Conservation (phyloP, 176 grass and related monocot genomes). For the Calamus simplicifolius region DNA sequence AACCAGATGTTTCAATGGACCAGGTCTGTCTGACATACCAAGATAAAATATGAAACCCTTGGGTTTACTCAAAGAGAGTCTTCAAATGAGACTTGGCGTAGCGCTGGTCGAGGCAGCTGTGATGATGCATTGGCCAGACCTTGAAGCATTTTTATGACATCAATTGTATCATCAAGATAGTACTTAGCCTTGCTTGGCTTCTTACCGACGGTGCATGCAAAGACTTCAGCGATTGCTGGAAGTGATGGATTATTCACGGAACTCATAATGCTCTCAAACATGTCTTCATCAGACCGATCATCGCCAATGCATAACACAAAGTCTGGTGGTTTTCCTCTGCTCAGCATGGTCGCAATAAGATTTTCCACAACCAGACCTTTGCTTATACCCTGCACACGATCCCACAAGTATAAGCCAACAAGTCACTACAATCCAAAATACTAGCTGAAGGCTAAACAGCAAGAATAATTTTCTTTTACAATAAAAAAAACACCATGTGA, state of each 20-base stretch:
- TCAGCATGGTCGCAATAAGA: conserved; percentile 8
- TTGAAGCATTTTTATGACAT: conserved; percentile 33
- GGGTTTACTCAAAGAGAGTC: not conserved
- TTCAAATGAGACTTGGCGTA: conserved; percentile 7
- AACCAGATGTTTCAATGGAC: too few species aligned
- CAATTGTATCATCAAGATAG: conserved; percentile 25
- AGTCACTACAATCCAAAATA: not conserved
- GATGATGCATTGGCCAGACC: conserved; percentile 9
- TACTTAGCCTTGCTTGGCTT: conserved; percentile 35
- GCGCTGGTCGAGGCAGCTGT: not conserved
- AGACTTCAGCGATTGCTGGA: conserved; percentile 11
- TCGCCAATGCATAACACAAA: conserved; percentile 34
- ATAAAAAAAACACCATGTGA: too few species aligned
- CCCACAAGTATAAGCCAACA: not conserved
- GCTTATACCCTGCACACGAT: conserved; percentile 22
- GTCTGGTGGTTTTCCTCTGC: conserved; percentile 5
- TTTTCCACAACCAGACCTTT: conserved; percentile 27
- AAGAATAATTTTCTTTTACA: not conserved
- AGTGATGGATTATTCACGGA: not conserved
- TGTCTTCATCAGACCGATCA: conserved; percentile 35
- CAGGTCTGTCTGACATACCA: too few species aligned
- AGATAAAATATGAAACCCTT: too few species aligned
- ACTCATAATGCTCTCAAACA: conserved; percentile 25
- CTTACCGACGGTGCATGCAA: conserved; percentile 37
- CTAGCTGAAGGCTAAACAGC: not conserved